Base-by-base conservation (phyloP, 2,329 filamentous ascomycete genomes). In the Monilinia laxa region DNA sequence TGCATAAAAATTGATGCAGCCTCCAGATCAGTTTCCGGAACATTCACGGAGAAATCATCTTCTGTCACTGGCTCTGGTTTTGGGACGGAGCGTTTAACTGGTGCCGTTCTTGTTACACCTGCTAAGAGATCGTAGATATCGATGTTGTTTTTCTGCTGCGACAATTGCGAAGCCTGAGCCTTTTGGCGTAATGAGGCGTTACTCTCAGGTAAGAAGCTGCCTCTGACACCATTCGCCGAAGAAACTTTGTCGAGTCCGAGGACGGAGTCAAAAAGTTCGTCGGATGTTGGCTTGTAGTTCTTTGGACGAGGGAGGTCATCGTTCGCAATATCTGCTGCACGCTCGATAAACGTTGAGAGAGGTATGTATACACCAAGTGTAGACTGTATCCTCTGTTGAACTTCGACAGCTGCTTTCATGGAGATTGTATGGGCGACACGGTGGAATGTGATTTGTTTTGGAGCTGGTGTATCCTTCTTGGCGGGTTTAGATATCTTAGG, bases 221-320 rank as follows among this genome's bases (percentile, higher is more conserved):
- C 80, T 77, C 86, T 77, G 76, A 85, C 82, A 57, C 79, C 82
- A 67, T 85, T 81, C 67, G 81, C 80, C 71, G 85, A 79, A 11
- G 78, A 76, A 38, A 78, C 73, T 70, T 78, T 80, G 75, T 85
- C 80, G 25, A 93, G 80, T 12, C 93, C 94, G 10, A 99, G 84
- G 18, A 98, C 83, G 73, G 94, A 88, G 76, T 97, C 88, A 80
- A 98, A 98, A 16, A 99, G 86, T 77, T 96, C 92, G 75, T 93
- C 86, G 47, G 90, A 82, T 0, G 90, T 88, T 18, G 90, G 89
- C 75, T 87, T 84, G 56, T 85, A 83, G 68, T 82, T 81, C 68
- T 87, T 83, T 6, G 87, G 85, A 38, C 84, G 81, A 3, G 94
- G 94, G 10, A 98, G 85, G 56, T 90, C 87, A 70, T 95, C 90